Base-by-base conservation (phyloP, 805 yeast genomes). In the Zygoascus bituminiphila region DNA sequence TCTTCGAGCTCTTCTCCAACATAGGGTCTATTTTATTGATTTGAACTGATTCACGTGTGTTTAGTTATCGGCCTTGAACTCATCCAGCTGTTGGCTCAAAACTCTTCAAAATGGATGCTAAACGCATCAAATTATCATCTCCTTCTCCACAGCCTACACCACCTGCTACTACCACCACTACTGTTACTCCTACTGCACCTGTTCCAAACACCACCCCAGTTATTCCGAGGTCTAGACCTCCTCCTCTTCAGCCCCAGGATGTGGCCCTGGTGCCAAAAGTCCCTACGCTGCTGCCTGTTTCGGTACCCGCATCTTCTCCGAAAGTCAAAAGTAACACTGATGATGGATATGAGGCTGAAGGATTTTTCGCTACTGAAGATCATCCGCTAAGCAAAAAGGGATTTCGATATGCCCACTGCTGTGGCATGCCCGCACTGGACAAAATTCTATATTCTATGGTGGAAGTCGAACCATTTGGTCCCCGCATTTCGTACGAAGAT, bases 381-480 rank as follows among this genome's bases (percentile, higher is more conserved):
- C 77, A 80, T 45, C 96, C 97, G 0, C 70, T 76, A 56, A 88
- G 88, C 61, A 77, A 79, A 56, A 67, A 93, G 45, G 91, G 94
- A 1, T 91, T 82, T 68, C 79, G 87, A 52, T 91, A 89, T 63
- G 72, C 77, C 42, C 81, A 88, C 14, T 86, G 96, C 59, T 73
- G 81, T 2, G 88, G 94, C 0, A 54, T 52, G 23, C 82, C 84
- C 1, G 56, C 59, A 1, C 74, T 87, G 49, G 63, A 67, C 2
- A 73, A 81, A 10, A 67, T 78, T 23, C 70, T 81, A 55, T 89
- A 84, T 60, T 70, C 83, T 35, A 78, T 87, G 0, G 77, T 87
- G 0, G 97, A 89, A 49, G 63, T 82, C 7, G 82, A 83, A 1
- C 95, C 94, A 1, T 81, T 62, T 58, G 51, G 58, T 0, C 76